phyloP scores from a whole-genome alignment of 352 stramenopile species.

The Globisporangium okanoganense region DNA sequence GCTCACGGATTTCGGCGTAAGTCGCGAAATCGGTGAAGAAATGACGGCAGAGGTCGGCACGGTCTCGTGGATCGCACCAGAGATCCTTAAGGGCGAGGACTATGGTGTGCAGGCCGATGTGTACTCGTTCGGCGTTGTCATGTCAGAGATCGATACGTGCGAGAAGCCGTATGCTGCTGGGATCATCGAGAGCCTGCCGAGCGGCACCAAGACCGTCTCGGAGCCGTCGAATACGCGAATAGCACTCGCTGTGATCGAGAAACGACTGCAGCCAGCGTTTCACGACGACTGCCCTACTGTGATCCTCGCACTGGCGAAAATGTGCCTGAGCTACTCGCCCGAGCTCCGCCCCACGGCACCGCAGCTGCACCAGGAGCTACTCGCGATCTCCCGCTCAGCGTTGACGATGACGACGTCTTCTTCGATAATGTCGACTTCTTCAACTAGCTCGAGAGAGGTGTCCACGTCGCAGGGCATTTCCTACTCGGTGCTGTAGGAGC shows the following conservation, averaged over 20 bases:
- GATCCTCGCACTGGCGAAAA: conserved; percentile 25
- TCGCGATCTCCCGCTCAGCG: conserved; percentile 4
- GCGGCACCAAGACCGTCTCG: conserved; percentile 7
- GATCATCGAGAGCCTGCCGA: conserved; percentile 6
- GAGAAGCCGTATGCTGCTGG: conserved; percentile 35
- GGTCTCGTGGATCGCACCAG: conserved; percentile 48
- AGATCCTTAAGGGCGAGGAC: conserved; percentile 42
- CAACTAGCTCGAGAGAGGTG: not conserved
- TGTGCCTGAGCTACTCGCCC: conserved; percentile 14
- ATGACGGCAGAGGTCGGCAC: conserved; percentile 56
- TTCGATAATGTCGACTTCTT: not conserved
- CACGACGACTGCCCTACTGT: conserved; percentile 29
- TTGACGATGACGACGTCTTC: not conserved
- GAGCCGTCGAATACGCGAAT: conserved; percentile 35
- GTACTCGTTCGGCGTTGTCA: conserved; percentile 53
- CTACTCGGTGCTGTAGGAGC: conserved; percentile 7
- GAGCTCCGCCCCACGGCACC: not conserved
- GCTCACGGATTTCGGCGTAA: conserved; percentile 30
- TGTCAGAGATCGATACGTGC: conserved; percentile 51
- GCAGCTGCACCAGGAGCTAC: conserved; percentile 12
- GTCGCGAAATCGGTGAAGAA: conserved; percentile 25
- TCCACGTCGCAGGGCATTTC: not conserved
- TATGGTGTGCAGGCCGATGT: conserved; percentile 52
- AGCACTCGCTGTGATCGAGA: conserved; percentile 39
- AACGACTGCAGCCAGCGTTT: conserved; percentile 31